Conservation (phyloP, 2,329 filamentous ascomycete species). For the Truncatella angustata region DNA sequence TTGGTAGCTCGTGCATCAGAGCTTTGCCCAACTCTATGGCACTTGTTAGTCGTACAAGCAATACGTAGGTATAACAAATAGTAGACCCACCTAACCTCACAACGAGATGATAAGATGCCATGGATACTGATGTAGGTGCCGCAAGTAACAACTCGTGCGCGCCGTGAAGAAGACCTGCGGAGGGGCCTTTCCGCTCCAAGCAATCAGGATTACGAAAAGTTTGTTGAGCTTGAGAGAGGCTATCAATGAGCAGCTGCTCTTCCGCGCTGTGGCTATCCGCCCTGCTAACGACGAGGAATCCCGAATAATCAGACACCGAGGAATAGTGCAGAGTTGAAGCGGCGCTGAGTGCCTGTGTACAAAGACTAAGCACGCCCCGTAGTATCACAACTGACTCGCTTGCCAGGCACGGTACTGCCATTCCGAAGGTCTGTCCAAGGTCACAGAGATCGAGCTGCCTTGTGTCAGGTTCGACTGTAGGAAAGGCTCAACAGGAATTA, state of each 20-base stretch:
- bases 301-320: too few species aligned
- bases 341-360: background rate
- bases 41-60: background rate
- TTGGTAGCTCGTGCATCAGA: constrained; percentile 8
- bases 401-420: constrained; percentile 31
- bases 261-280: background rate
- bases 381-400: constrained; percentile 22
- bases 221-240: background rate
- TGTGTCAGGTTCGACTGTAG: background rate
- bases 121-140: background rate
- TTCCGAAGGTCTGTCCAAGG: constrained; percentile 37
- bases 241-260: background rate
- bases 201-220: background rate
- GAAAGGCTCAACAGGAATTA: background rate
- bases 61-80: too few species aligned
- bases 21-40: constrained; percentile 7
- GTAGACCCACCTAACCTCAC: constrained; percentile 10
- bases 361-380: constrained; percentile 22
- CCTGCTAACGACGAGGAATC: background rate
- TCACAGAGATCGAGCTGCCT: constrained; percentile 42
- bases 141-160: background rate
- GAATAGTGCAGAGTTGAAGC: too few species aligned
- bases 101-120: background rate
- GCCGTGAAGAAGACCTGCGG: too few species aligned
- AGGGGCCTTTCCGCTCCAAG: too few species aligned